A percentile compares a stretch with the other conserved stretches of the same genome.
These are phyloP conservation scores for Camelina sativa DNA, from an alignment of 345 rosid genomes.

Conservation along the genomic window DNA sequence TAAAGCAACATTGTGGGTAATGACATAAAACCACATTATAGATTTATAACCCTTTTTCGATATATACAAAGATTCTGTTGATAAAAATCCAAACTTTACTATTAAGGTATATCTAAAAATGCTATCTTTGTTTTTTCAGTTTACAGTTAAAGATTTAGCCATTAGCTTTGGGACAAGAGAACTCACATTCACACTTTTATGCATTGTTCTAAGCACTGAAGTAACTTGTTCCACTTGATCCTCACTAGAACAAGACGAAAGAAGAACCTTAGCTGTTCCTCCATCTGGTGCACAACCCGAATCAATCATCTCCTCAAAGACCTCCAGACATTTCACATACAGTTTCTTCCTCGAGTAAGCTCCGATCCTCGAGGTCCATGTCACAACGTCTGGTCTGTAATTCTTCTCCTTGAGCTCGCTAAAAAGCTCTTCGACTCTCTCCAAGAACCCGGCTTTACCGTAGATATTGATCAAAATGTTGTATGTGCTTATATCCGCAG, in stretches of 20 bases:
- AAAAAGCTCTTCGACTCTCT: conserved; percentile 71
- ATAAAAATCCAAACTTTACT: conserved; percentile 41
- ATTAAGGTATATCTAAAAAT: not conserved
- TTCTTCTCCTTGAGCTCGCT: conserved; percentile 47
- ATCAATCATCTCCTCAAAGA: conserved; percentile 91
- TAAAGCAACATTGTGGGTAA: not conserved
- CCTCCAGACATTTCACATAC: conserved; percentile 67
- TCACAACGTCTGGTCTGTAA: conserved; percentile 74
- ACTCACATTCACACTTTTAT: conserved; percentile 51
- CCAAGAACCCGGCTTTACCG: conserved; percentile 75
- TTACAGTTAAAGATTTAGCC: conserved; percentile 28
- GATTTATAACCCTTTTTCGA: not conserved
- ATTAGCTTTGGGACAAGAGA: conserved; percentile 49
- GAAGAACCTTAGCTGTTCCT: conserved; percentile 85
- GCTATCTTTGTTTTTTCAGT: not conserved
- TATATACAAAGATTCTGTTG: not conserved
- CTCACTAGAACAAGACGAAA: conserved; percentile 75
- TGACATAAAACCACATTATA: conserved; percentile 32
- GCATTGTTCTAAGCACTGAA: conserved; percentile 77
- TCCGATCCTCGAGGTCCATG: conserved; percentile 88
- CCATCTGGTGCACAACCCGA: conserved; percentile 83
- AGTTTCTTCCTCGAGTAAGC: conserved; percentile 86
- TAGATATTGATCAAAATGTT: conserved; percentile 83
- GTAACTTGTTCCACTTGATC: conserved; percentile 85
- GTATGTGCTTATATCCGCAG: conserved; percentile 73